Evolutionary conservation across 257 asterid genomes (phyloP), one percentile per base, ranked within the genome.

Genomic region (Lycium ferocissimum): DNA sequence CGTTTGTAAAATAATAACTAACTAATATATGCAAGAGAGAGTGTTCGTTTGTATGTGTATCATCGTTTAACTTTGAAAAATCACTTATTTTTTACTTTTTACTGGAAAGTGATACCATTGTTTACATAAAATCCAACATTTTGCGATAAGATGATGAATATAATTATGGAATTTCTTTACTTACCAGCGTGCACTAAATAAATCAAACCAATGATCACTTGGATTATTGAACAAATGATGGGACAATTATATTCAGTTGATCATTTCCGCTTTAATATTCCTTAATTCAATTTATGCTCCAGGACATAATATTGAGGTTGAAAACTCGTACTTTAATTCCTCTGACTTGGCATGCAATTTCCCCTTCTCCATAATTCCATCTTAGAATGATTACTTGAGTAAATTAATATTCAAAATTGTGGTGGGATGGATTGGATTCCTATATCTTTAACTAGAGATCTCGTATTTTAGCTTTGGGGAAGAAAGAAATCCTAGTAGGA

Each of bases 371-470:
- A 72, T 37, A 14, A 18, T 45, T 0, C 3, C 58, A 45, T 3
- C 45, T 45, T 45, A 45, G 0, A n/a, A 72, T 45, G 58, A 71
- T 37, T 2, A 9, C 15, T 70, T 71, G 35, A 40, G 0, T 8
- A 12, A 11, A 33, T 65, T 66, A 65, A 0, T 7, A 65, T 65
- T 9, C 33, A 26, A 15, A 0, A 1, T 26, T 49, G 54, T 9
- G 54, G 11, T 49, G 11, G 2, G 57, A 51, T 51, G 57, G 11
- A 66, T 45, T 5, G 13, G 73, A 33, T 66, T 66, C 10, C 10
- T 7, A 0, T 6, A 2, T 0, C 13, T 0, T 58, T 13, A 0
- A 66, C 12, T 4, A 33, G 10, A 13, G 6, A 0, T 66, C 9
- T 66, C 1, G 2, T 13, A 2, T 35, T 65, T 66, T 15, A 66